Evolutionary conservation across 495 filamentous ascomycete species (phyloP), one percentile per base, ranked within the genome.

Genomic region (Parachaetomium inaequale): DNA sequence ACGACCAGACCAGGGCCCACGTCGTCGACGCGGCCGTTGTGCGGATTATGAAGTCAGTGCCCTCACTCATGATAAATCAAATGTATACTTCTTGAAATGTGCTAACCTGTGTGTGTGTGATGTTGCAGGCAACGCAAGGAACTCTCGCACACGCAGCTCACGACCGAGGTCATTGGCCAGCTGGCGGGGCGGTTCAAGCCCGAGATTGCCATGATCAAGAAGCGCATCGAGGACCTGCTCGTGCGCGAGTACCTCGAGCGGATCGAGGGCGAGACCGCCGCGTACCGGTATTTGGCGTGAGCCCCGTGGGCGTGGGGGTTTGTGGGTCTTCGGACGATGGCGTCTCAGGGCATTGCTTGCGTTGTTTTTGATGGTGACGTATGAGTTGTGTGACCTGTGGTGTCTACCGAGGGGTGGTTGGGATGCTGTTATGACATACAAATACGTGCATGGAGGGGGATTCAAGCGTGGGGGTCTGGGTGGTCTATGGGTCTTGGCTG

Each of bases 211-310:
- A 90, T 98, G 82, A 88, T 98, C 76, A 99, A 99, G 79, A 87
- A 85, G 70, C 85, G 89, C n/a, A 91, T 99, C 60, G 94, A 99
- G 72, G 89, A 88, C 66, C 74, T 99, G 64, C 94, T 99, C 55
- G 87, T 89, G 63, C 83, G 92, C 49, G 94, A 99, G 70, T 99
- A 97, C 68, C 76, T 99, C n/a, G 93, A 96, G 74, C 85, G 94
- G 28, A 78, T 93, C 0, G 88, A 92, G 21, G 84, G 86, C 32
- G 84, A 87, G 14, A 76, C 81, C 6, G 81, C 91, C 2, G 84
- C 86, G 1, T 96, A 96, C 68, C 81, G 83, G 36, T 96, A 96
- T 71, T 72, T 96, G 58, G 93, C 79, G 17, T 79, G 59, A 60
- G 19, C 28, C 32, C 11, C n/a, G 36, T 3, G 36, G 36, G 36